phyloP scores from a whole-genome alignment of 2,329 filamentous ascomycete species.

The Paecilomyces fulvus region DNA sequence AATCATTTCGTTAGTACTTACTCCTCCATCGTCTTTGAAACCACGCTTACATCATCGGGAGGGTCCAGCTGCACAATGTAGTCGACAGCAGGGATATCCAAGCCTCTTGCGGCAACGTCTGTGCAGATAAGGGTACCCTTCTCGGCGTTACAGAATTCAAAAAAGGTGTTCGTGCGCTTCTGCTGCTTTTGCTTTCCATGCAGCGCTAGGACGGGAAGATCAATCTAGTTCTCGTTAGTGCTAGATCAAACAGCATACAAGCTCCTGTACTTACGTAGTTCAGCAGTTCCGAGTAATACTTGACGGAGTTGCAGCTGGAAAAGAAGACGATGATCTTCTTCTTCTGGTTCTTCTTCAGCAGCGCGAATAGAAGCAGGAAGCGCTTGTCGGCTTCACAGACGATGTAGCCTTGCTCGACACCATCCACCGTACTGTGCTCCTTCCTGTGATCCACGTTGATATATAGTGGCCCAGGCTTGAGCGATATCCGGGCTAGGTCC shows the following conservation, averaged over 20 bases:
- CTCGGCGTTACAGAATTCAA: constrained; percentile 83
- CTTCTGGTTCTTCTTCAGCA: constrained; percentile 82
- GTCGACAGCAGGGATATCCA: constrained; percentile 93
- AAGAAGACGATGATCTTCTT: constrained; percentile 99
- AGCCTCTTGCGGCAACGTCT: constrained; percentile 86
- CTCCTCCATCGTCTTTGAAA: neutral
- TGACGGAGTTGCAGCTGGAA: constrained; percentile 83
- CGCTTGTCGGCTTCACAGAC: constrained; percentile 89
- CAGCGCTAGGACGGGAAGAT: constrained; percentile 76
- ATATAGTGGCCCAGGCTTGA: constrained; percentile 83
- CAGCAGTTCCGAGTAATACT: constrained; percentile 88
- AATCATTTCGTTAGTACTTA: neutral
- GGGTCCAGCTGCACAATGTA: constrained; percentile 97
- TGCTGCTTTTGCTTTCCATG: constrained; percentile 98
- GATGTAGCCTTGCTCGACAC: constrained; percentile 92
- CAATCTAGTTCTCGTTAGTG: constrained; percentile 97
- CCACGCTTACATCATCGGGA: constrained; percentile 57
- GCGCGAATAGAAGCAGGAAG: constrained; percentile 88
- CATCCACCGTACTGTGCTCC: constrained; percentile 84
- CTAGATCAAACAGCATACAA: constrained; percentile 40
- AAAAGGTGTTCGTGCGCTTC: constrained; percentile 97
- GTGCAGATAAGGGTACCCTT: constrained; percentile 90
- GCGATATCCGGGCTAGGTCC: constrained; percentile 86
- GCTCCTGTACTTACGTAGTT: constrained; percentile 55
- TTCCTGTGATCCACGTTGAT: constrained; percentile 93